phyloP scores from a whole-genome alignment of 208 protist species.

The Trypanosoma brucei region DNA sequence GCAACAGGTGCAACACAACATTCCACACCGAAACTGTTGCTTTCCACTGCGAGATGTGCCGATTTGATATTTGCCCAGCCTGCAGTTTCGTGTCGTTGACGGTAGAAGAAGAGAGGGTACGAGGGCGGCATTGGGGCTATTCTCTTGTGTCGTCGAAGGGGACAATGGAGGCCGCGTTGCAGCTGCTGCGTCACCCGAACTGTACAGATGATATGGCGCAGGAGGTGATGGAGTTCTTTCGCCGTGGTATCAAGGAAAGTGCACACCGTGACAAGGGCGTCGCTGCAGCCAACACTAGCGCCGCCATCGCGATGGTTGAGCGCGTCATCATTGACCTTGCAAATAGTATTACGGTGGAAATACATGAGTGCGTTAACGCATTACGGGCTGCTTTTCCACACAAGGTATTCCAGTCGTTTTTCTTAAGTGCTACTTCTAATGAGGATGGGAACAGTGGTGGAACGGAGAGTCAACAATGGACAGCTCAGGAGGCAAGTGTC shows the following conservation, averaged over 20 bases:
- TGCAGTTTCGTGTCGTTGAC: constrained; percentile 53
- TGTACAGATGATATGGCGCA: constrained; percentile 36
- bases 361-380: constrained; percentile 18
- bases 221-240: constrained; percentile 39
- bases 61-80: constrained; percentile 62
- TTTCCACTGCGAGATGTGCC: constrained; percentile 66
- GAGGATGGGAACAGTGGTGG: neutral
- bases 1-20: constrained; percentile 34
- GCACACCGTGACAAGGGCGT: constrained; percentile 29
- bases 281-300: neutral
- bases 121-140: constrained; percentile 41
- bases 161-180: constrained; percentile 32
- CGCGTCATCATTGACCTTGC: constrained; percentile 16
- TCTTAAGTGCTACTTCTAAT: neutral
- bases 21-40: constrained; percentile 22
- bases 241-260: constrained; percentile 51
- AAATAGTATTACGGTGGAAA: constrained; percentile 16
- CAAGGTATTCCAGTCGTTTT: neutral
- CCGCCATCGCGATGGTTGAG: constrained; percentile 18
- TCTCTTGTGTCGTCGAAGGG: constrained; percentile 27
- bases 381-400: constrained; percentile 18
- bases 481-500: constrained; percentile 15
- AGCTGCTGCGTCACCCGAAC: constrained; percentile 44
- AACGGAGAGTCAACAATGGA: constrained; percentile 5
- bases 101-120: constrained; percentile 29